Conservation (phyloP, 2,329 filamentous ascomycete species). For the Cytospora leucostoma region DNA sequence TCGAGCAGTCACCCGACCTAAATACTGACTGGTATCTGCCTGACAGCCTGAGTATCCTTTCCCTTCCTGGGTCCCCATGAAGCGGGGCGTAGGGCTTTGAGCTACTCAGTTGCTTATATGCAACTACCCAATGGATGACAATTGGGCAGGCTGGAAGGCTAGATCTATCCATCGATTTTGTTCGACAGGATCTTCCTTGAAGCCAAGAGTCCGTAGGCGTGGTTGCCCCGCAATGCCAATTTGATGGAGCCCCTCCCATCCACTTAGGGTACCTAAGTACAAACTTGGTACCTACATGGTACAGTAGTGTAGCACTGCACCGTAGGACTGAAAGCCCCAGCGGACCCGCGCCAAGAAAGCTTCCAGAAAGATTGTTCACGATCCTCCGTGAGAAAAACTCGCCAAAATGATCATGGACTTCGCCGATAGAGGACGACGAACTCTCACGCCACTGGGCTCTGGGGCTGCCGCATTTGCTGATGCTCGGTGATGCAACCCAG, state of each 20-base stretch:
- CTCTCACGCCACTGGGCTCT: too few species aligned
- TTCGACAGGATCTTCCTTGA: neutral
- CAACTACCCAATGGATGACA: neutral
- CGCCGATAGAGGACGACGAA: neutral
- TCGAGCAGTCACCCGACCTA: too few species aligned
- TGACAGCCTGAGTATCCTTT: neutral
- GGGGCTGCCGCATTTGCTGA: too few species aligned
- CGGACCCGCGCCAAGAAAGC: neutral
- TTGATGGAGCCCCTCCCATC: neutral
- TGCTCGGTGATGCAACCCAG: neutral
- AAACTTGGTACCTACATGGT: too few species aligned
- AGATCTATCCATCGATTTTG: neutral
- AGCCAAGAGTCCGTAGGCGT: neutral
- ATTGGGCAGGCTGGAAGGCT: neutral
- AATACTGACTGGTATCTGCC: neutral
- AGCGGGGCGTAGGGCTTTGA: neutral
- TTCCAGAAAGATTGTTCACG: neutral
- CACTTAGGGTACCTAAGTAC: neutral
- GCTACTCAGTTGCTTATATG: neutral
- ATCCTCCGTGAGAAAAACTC: neutral
- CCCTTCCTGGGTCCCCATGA: neutral
- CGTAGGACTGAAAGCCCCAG: neutral
- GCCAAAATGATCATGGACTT: neutral
- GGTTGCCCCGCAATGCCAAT: conserved; percentile 1
- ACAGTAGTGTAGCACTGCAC: neutral